Conservation (phyloP, 2,329 filamentous ascomycete species). For the Alternaria gansuensis region DNA sequence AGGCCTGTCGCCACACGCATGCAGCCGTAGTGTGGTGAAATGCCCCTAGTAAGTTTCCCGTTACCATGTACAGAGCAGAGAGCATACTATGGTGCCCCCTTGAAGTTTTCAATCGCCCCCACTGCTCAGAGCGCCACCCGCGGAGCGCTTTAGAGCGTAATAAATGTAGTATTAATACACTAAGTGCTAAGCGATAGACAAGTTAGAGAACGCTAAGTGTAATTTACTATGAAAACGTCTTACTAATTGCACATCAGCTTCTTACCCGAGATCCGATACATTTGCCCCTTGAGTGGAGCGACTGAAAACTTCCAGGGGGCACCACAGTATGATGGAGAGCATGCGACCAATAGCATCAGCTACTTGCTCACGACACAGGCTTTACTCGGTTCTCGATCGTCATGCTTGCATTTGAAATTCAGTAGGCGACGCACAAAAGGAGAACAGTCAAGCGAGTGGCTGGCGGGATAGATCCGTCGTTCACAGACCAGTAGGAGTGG, state of each 20-base stretch:
- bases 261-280: too few relatives aligned
- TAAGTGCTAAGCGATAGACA: too few relatives aligned
- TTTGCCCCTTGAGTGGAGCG: too few relatives aligned
- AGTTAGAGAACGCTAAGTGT: too few relatives aligned
- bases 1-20: slow-evolving; percentile 12
- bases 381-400: background rate
- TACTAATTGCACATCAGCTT: too few relatives aligned
- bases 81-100: too few relatives aligned
- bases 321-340: background rate
- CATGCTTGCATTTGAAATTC: background rate
- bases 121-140: too few relatives aligned
- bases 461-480: background rate
- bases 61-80: background rate
- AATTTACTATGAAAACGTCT: too few relatives aligned
- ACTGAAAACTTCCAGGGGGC: too few relatives aligned
- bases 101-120: too few relatives aligned
- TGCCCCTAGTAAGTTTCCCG: background rate
- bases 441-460: background rate
- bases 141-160: too few relatives aligned
- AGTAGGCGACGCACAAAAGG: background rate
- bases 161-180: too few relatives aligned
- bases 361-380: background rate
- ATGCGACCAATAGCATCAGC: background rate
- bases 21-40: slow-evolving; percentile 9
- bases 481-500: background rate